Evolutionary conservation across 306 rosid species (phyloP), one percentile per base, ranked within the genome.

Genomic region (Ammopiptanthus mongolicus): DNA sequence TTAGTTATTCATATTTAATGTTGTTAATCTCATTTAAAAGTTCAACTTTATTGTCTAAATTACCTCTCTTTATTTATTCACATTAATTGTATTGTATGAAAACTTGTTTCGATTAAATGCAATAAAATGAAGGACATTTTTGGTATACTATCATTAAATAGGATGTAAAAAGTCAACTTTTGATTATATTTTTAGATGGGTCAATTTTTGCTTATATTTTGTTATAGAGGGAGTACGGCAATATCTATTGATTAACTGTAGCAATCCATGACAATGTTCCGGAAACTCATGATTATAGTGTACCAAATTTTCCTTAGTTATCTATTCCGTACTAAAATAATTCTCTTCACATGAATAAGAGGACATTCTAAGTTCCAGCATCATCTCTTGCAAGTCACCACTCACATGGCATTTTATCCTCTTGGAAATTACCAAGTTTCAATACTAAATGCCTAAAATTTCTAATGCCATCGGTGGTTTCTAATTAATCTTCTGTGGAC

Each of bases 251-350:
- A 74, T 73, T 65, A 80, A 50, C 79, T 64, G 69, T 22, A 41
- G 37, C 80, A 75, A 80, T 75, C 82, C 53, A 73, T 67, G 50
- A 11, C 55, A 61, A 21, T 57, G 52, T 28, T 42, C 71, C 85
- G 47, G 82, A 81, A 80, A 80, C 73, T 69, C 68, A 75, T 59
- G 76, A 82, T 80, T 57, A 67, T 34, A 37, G 19, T 75, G 76
- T 75, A 79, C 71, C 51, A 21, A 47, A 60, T 47, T 80, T 73
- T 3, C 25, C 64, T 73, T 44, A 19, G 14, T 31, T 60, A 25
- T 5, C 2, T n/a, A 11, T 68, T 73, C 78, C 65, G 53, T 73
- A 76, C 79, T 55, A 53, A 44, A 78, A 74, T 65, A 41, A 80
- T 72, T 66, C 62, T 57, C 66, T 75, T 77, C 69, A 76, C 79